Evolutionary conservation across 2,329 filamentous ascomycete genomes (phyloP), one percentile per base, ranked within the genome.

Genomic region (Tolypocladium capitatum): DNA sequence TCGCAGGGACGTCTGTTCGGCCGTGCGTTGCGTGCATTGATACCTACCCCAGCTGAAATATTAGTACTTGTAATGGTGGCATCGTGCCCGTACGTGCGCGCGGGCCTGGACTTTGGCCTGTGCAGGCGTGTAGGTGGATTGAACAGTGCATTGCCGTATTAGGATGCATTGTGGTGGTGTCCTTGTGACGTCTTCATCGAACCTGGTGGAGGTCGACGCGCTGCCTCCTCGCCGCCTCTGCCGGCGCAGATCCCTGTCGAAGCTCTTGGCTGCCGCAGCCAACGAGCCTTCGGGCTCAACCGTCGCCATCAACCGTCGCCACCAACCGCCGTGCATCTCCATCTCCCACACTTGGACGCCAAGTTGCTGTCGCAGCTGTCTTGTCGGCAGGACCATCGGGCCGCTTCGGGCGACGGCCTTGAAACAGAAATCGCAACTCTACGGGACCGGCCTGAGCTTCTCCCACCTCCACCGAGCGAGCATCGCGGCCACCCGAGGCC

Each of bases 181-280:
- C n/a, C n/a, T n/a, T n/a, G n/a, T n/a, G n/a, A n/a, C n/a, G n/a
- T n/a, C n/a, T n/a, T n/a, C n/a, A n/a, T n/a, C n/a, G n/a, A n/a
- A n/a, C n/a, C n/a, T n/a, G n/a, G n/a, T n/a, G 11, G 14, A 21
- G 41, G 35, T 43, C 13, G 47, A 41, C 28, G 16, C 38, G 46
- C 50, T 46, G 51, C 56, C 58, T 61, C n/a, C n/a, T n/a, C n/a
- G n/a, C n/a, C 59, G 56, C 59, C 51, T 58, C 53, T 53, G 49
- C 35, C 55, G 50, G 55, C 48, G 42, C 44, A 28, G 43, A 58
- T 48, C 59, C 59, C 55, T 61, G 56, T 46, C 44, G 16, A n/a
- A 45, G 33, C 45, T 40, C 36, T 16, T n/a, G 36, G 46, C 42
- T 45, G 30, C 42, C 33, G 14, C 24, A 38, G 30, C 35, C 45